Evolutionary conservation across 1,284 basidiomycete genomes (phyloP).

Genomic region (Abortiporus biennis): DNA sequence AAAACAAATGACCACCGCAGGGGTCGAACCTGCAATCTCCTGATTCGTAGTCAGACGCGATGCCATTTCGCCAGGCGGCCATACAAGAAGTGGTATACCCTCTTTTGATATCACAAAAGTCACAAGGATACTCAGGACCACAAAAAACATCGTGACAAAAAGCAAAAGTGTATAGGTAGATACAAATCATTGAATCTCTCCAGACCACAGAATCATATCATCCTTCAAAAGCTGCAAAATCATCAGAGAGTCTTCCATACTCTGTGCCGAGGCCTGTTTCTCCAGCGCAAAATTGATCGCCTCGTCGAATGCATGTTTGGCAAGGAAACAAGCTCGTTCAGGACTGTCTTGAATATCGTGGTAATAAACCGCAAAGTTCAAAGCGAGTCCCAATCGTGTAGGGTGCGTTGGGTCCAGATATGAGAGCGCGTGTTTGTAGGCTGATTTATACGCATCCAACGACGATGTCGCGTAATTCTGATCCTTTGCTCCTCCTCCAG

Average conservation of each 20-base stretch:
- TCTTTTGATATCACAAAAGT: no score
- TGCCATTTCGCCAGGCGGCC: conserved; percentile 78
- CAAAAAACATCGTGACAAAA: not conserved
- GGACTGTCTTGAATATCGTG: conserved; percentile 93
- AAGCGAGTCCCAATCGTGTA: conserved; percentile 81
- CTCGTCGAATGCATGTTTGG: conserved; percentile 68
- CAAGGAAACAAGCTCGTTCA: conserved; percentile 89
- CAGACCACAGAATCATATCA: conserved; percentile 59
- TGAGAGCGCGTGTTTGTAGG: conserved; percentile 57
- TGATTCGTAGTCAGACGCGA: conserved; percentile 74
- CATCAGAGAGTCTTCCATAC: conserved; percentile 52
- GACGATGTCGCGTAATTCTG: conserved; percentile 42
- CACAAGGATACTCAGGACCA: not conserved
- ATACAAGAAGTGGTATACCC: no score
- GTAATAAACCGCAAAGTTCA: conserved; percentile 97
- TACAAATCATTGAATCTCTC: conserved; percentile 33
- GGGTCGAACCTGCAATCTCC: conserved; percentile 35
- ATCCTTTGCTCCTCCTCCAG: conserved; percentile 29
- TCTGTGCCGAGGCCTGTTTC: conserved; percentile 14
- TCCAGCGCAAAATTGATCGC: conserved; percentile 45
- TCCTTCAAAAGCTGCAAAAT: conserved; percentile 62
- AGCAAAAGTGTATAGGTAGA: not conserved
- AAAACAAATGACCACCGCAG: not conserved
- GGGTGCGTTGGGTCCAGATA: conserved; percentile 58
- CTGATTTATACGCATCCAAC: conserved; percentile 57